Percentiles rank a stretch among this genome's conserved stretches.
These are phyloP conservation scores for Coemansia sp. DNA, from an alignment of 192 early-diverging fungal genomes.

Conservation along the genomic window DNA sequence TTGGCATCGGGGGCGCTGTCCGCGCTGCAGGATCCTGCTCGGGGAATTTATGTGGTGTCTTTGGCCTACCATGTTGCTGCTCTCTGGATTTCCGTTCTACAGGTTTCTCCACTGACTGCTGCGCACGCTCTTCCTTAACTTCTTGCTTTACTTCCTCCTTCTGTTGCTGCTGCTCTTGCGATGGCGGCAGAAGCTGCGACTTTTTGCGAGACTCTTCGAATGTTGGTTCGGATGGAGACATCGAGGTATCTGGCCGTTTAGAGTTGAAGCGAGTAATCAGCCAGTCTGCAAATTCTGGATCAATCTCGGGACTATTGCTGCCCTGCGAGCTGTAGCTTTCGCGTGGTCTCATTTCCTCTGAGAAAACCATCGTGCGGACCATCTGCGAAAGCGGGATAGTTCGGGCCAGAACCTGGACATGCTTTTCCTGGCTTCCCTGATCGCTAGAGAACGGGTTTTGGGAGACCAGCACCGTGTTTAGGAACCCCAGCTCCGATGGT, in stretches of 20 bases:
- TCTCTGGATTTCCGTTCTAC: not conserved
- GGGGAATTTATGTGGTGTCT: not conserved
- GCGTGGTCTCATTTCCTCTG: slow-evolving; percentile 42
- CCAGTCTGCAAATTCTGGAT: slow-evolving; percentile 51
- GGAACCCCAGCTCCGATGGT: slow-evolving; percentile 27
- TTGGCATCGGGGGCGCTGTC: not conserved
- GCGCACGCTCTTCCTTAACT: not conserved
- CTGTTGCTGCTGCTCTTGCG: not conserved
- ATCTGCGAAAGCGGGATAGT: slow-evolving; percentile 46
- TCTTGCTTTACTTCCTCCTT: not conserved
- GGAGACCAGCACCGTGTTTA: slow-evolving; percentile 48
- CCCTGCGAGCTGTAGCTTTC: slow-evolving; percentile 44
- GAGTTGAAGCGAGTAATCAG: slow-evolving; percentile 45
- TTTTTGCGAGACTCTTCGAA: slow-evolving; percentile 15
- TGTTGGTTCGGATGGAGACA: slow-evolving; percentile 27
- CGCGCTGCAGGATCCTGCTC: not conserved
- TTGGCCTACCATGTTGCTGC: not conserved
- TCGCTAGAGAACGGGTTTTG: slow-evolving; percentile 48
- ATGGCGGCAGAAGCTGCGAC: slow-evolving; percentile 4
- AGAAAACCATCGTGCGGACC: slow-evolving; percentile 40
- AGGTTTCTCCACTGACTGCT: not conserved
- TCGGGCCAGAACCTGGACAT: slow-evolving; percentile 43
- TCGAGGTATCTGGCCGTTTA: slow-evolving; percentile 15
- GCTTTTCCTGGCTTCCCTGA: slow-evolving; percentile 25
- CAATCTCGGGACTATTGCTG: slow-evolving; percentile 31